Evolutionary conservation across 352 stramenopile species (phyloP), one percentile per base, ranked within the genome.

Genomic region (Phytophthora pistaciae): DNA sequence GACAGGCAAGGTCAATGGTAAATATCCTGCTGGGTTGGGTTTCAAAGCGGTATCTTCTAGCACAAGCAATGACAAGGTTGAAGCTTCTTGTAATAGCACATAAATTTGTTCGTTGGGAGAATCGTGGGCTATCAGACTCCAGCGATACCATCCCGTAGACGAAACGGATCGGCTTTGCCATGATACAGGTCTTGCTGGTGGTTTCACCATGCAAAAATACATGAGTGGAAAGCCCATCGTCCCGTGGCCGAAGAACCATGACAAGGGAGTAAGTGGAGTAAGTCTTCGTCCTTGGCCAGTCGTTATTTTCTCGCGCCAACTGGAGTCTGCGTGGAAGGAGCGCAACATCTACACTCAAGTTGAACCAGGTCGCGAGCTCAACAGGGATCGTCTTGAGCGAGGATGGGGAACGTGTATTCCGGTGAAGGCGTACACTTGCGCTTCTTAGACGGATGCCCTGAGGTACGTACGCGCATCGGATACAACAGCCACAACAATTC

Each of bases 381-480:
- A 21, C 29, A 20, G n/a, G 18, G 20, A 20, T 56, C 23, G 31
- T 64, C 7, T 33, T 60, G 27, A 66, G 21, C 6, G 20, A 62
- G 3, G 40, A 94, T 94, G 87, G 83, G 84, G 3, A 91, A 91
- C 52, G 61, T 66, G 4, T 53, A 64, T 29, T 92, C 83, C 8
- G 84, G 54, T 23, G 73, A 75, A 64, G 75, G 66, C 13, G 54
- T 56, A 20, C 67, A 72, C 29, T 75, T 83, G 16, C 79, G 77
- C 20, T 92, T 90, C 56, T 76, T 92, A 20, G 79, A 78, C n/a
- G 79, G 77, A 53, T 91, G 85, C 25, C 84, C 83, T 20, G 60
- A 87, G 73, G 86, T 93, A 66, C 29, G 29, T 36, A 36, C 8
- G 72, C 9, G 29, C 18, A 3, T 38, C 33, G 7, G 16, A 14